Base-by-base conservation (phyloP, 306 rosid species). In the Sicyos baderoa region DNA sequence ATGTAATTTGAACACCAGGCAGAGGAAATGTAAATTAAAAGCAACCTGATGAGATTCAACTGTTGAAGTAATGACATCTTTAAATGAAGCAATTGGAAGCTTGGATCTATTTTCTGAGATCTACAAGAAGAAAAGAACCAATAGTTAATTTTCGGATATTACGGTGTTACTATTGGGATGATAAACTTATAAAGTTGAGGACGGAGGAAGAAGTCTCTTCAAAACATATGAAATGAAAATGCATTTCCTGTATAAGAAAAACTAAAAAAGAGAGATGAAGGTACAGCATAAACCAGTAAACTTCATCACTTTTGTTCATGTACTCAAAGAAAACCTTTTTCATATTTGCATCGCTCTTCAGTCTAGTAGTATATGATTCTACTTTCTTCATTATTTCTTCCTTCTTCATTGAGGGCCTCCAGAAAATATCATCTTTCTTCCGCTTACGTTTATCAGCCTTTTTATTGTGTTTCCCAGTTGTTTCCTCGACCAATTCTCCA, bases 31-130 rank as follows among this genome's bases (percentile, higher is more conserved):
- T 23, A 47, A 21, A 65, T 14, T 14, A 65, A 65, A 44, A 80
- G 71, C 78, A 79, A 88, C 99, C 97, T 94, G 99, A 85, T 94
- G 80, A 76, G 96, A 86, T 71, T 86, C 89, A 73, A 85, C 76
- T 13, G 88, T 75, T 37, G 99, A 82, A 58, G 91, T 76, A 70
- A 94, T 88, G 62, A 32, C 78, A 82, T 88, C 95, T 85, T 59
- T 78, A 82, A 79, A 94, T 79, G 95, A 78, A 22, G 90, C 75
- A 79, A 94, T 90, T 22, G 99, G 97, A 78, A 94, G 97, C 84
- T 79, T 88, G 60, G 86, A 80, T 79, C 86, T 90, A 23, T 15
- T 64, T 72, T 72, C 72, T 29, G 72, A 49, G 70, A 90, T 73
- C 99, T 94, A 88, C 76, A 53, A 27, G 52, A 72, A 16, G 53